Conservation (phyloP, 306 rosid species). For the Ormosia semicastrata region DNA sequence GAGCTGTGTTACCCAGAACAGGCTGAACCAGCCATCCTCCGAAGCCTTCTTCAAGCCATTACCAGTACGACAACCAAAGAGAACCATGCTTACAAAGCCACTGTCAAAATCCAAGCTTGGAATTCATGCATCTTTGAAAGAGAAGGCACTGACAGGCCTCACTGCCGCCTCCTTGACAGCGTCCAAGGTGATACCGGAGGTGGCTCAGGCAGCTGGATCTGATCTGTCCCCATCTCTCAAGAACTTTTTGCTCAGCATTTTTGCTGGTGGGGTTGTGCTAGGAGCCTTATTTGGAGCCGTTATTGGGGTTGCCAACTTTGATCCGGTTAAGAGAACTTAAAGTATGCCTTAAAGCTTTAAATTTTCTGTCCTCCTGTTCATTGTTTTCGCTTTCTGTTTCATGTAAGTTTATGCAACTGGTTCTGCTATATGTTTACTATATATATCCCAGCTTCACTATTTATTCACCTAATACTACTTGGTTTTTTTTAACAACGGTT, state of each 20-base stretch:
- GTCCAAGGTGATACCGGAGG: constrained; percentile 71
- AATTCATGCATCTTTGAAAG: constrained; percentile 60
- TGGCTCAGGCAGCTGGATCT: constrained; percentile 68
- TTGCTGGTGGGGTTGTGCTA: constrained; percentile 69
- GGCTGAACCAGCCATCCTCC: constrained; percentile 30
- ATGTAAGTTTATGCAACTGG: constrained; percentile 15
- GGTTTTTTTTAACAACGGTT: too few relatives aligned
- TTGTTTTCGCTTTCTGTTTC: background rate
- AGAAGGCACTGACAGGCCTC: constrained; percentile 55
- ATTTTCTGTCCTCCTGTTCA: background rate
- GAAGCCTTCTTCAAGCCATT: constrained; percentile 30
- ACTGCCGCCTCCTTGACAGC: constrained; percentile 67
- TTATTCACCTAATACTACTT: background rate
- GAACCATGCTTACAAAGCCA: constrained; percentile 19
- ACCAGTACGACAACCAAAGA: background rate
- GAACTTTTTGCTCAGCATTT: constrained; percentile 73
- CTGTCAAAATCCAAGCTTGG: constrained; percentile 34
- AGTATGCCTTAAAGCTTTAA: background rate
- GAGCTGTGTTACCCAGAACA: constrained; percentile 26
- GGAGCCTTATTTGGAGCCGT: constrained; percentile 59
- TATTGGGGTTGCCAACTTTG: constrained; percentile 39
- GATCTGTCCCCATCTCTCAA: constrained; percentile 66
- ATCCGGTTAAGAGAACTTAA: constrained; percentile 34
- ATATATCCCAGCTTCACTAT: background rate
- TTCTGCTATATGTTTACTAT: background rate